Evolutionary conservation across 495 filamentous ascomycete genomes (phyloP).

Genomic region (Penicillium cosmopolitanum): DNA sequence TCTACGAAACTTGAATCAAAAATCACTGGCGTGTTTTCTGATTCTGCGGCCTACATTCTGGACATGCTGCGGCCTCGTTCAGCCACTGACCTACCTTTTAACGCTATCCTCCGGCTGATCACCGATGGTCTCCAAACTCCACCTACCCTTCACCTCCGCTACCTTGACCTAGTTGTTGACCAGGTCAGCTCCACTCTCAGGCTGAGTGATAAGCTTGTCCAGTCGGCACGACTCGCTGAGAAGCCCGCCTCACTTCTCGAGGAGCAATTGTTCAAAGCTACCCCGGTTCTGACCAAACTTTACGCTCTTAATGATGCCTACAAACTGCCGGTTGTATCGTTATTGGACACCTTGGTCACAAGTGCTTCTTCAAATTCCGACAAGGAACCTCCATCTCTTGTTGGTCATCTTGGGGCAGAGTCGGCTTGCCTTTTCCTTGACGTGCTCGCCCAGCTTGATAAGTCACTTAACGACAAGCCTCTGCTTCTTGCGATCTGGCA

Average conservation of each 20-base stretch:
- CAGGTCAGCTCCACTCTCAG: constrained; percentile 66
- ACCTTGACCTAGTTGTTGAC: constrained; percentile 56
- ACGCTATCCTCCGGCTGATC: constrained; percentile 74
- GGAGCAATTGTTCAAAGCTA: constrained; percentile 75
- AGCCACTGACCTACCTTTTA: constrained; percentile 69
- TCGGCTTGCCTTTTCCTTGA: constrained; percentile 82
- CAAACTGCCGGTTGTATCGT: constrained; percentile 61
- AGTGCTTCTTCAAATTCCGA: constrained; percentile 61
- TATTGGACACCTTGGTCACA: constrained; percentile 76
- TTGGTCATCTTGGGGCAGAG: constrained; percentile 83
- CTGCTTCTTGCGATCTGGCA: constrained; percentile 76
- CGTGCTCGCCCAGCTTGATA: constrained; percentile 75
- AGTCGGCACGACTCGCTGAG: constrained; percentile 67
- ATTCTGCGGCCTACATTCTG: constrained; percentile 72
- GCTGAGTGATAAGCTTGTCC: constrained; percentile 69
- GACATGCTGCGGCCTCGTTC: constrained; percentile 75
- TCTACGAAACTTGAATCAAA: constrained; percentile 54
- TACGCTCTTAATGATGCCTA: constrained; percentile 74
- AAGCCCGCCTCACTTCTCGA: constrained; percentile 67
- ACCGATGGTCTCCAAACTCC: constrained; percentile 67
- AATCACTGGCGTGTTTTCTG: constrained; percentile 64
- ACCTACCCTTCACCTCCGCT: constrained; percentile 62
- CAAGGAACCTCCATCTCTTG: constrained; percentile 81
- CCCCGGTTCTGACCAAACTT: constrained; percentile 73
- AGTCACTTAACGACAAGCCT: constrained; percentile 64